phyloP scores from a whole-genome alignment of 306 rosid species.

The Amphicarpaea edgeworthii region DNA sequence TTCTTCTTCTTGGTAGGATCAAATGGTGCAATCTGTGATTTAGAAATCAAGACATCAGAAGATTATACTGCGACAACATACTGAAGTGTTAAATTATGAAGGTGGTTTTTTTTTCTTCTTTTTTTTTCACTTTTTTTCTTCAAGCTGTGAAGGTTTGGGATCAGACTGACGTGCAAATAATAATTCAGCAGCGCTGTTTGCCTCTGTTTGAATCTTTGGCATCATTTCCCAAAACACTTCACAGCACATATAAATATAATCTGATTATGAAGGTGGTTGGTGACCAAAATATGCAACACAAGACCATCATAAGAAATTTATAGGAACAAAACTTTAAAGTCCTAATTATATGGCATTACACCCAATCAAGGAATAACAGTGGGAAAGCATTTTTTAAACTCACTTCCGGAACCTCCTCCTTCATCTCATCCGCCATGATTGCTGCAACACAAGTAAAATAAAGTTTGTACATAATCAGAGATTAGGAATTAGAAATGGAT shows the following conservation, averaged over 20 bases:
- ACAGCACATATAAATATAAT: conserved; percentile 40
- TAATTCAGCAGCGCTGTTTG: conserved; percentile 66
- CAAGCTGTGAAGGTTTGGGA: conserved; percentile 45
- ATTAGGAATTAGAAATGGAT: no score
- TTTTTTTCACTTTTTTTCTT: no score
- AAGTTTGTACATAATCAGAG: background rate
- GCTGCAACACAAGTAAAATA: conserved; percentile 46
- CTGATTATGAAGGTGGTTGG: no score
- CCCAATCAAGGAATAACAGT: background rate
- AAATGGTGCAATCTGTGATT: conserved; percentile 79
- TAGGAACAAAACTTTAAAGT: background rate
- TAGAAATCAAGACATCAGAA: conserved; percentile 17
- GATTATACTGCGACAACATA: background rate
- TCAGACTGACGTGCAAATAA: conserved; percentile 67
- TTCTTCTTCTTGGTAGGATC: conserved; percentile 98
- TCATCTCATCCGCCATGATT: conserved; percentile 77
- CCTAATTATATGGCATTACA: background rate
- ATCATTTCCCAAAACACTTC: conserved; percentile 72
- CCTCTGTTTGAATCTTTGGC: conserved; percentile 70
- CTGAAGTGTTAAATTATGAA: conserved; percentile 15
- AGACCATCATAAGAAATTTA: conserved; percentile 23
- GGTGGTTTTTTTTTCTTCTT: no score
- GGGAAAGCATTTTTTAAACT: conserved; percentile 39
- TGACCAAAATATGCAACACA: conserved; percentile 9
- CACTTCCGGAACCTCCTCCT: conserved; percentile 75